phyloP scores from a whole-genome alignment of 345 rosid species.

The Salix suchowensis region DNA sequence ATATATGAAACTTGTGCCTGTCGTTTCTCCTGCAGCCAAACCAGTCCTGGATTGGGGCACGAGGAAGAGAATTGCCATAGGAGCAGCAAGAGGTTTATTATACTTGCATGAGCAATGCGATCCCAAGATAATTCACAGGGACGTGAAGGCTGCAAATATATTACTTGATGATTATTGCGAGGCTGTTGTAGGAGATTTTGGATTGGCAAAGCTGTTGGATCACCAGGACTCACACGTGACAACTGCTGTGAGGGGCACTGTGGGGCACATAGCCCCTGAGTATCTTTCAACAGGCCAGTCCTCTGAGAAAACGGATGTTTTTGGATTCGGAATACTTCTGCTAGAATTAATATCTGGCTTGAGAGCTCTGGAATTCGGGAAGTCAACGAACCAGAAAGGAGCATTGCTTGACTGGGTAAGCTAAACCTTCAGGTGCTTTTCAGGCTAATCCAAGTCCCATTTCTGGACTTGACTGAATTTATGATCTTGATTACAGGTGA shows the following conservation, averaged over 20 bases:
- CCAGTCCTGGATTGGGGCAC: conserved; percentile 85
- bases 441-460: neutral
- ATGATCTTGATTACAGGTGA: conserved; percentile 46
- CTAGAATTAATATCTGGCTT: conserved; percentile 77
- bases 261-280: conserved; percentile 94
- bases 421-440: neutral
- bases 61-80: conserved; percentile 82
- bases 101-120: conserved; percentile 97
- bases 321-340: conserved; percentile 84
- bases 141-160: conserved; percentile 94
- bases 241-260: conserved; percentile 92
- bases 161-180: conserved; percentile 78
- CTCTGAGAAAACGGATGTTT: conserved; percentile 94
- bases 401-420: conserved; percentile 92
- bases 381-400: conserved; percentile 76
- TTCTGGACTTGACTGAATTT: neutral
- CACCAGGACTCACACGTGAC: conserved; percentile 87
- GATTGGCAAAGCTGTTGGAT: conserved; percentile 87
- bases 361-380: conserved; percentile 83
- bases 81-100: conserved; percentile 86
- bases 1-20: no score
- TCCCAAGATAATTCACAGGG: conserved; percentile 94
- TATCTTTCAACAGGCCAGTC: conserved; percentile 94
- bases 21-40: conserved; percentile 42
- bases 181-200: conserved; percentile 94